A percentile compares a stretch with the other conserved stretches of the same genome.
phyloP scores from a whole-genome alignment of 108 stramenopile species.

The Cyclotella sp. region DNA sequence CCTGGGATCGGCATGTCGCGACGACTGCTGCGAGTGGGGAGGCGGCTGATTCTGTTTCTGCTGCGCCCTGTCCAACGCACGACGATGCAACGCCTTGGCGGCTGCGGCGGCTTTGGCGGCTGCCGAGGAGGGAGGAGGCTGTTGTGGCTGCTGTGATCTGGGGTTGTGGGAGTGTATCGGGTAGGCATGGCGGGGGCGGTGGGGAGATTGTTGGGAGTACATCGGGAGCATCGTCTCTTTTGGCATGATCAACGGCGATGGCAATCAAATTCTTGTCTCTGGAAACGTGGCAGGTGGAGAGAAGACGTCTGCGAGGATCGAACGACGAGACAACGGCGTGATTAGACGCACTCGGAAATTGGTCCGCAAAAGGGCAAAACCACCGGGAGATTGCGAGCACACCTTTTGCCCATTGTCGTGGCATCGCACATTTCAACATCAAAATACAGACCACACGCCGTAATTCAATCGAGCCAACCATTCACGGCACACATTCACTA shows the following conservation, averaged over 20 bases:
- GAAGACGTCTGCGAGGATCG: too few relatives aligned
- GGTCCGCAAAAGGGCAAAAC: too few relatives aligned
- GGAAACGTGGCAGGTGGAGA: too few relatives aligned
- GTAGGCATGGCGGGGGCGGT: not conserved
- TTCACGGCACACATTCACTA: too few relatives aligned
- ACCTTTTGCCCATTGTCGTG: too few relatives aligned
- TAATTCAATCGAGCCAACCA: too few relatives aligned
- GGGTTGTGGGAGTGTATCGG: not conserved
- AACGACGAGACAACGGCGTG: too few relatives aligned
- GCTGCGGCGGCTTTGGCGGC: conserved; percentile 52
- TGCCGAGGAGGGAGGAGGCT: conserved; percentile 35
- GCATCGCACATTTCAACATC: too few relatives aligned
- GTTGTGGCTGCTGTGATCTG: not conserved
- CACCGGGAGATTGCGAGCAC: too few relatives aligned
- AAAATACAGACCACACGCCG: too few relatives aligned
- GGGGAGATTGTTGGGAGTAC: conserved; percentile 2
- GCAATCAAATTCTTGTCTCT: too few relatives aligned
- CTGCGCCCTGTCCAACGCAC: conserved; percentile 40
- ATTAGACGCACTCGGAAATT: too few relatives aligned
- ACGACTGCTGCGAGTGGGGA: conserved; percentile 11
- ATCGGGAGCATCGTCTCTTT: conserved; percentile 20
- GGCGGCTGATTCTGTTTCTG: conserved; percentile 18
- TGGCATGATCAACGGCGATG: not conserved
- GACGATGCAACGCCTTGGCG: conserved; percentile 48
- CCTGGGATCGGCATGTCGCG: conserved; percentile 5